Conservation (phyloP, 208 protist species). For the Leptomonas pyrrhocoris region DNA sequence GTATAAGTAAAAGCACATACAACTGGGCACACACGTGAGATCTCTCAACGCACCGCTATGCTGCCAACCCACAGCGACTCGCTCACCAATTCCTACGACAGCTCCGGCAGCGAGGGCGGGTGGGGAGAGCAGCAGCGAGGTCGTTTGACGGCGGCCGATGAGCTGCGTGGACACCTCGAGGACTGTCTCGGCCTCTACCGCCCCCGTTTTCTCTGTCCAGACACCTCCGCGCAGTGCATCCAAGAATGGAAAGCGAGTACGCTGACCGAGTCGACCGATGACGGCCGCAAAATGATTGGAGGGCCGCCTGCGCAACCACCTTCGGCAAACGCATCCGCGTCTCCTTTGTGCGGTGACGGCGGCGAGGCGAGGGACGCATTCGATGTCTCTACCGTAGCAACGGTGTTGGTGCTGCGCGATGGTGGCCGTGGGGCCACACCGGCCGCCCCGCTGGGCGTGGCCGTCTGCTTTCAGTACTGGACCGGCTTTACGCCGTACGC, state of each 20-base stretch:
- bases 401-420: conserved; percentile 14
- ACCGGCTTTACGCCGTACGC: conserved; percentile 10
- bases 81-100: not conserved
- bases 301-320: too few species aligned
- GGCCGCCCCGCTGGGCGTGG: conserved; percentile 11
- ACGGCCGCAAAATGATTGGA: too few species aligned
- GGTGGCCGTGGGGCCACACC: not conserved
- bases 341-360: not conserved
- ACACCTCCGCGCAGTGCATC: conserved; percentile 7
- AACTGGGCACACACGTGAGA: not conserved
- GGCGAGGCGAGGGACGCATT: not conserved
- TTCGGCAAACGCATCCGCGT: not conserved
- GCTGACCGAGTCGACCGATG: too few species aligned
- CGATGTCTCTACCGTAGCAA: conserved; percentile 11
- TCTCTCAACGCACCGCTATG: not conserved
- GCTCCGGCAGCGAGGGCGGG: not conserved
- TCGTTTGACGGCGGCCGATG: conserved; percentile 35
- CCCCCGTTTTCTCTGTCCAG: conserved; percentile 18
- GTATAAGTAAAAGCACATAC: not conserved
- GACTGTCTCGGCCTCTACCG: conserved; percentile 52
- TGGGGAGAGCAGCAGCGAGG: not conserved
- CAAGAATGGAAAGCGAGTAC: too few species aligned
- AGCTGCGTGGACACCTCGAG: conserved; percentile 46
- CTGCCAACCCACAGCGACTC: not conserved
- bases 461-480: conserved; percentile 27